Evolutionary conservation across 2,329 filamentous ascomycete genomes (phyloP).

Genomic region (Thyridium curvatum): DNA sequence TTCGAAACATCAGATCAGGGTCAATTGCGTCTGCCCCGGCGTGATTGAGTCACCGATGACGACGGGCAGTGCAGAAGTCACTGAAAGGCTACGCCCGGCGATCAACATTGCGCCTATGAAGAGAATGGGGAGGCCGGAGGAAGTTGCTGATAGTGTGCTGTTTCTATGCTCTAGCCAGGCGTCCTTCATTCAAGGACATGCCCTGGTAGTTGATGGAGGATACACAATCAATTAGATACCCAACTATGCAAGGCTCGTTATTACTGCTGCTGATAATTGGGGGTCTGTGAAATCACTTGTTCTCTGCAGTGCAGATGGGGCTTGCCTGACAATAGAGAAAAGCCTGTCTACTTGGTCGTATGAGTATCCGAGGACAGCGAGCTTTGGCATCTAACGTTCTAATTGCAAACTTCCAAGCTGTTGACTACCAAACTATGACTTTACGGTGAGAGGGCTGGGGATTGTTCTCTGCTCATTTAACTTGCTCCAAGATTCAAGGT

Average conservation of each 20-base stretch:
- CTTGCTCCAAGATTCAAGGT: not conserved
- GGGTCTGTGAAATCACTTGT: too few relatives aligned
- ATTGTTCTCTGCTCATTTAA: too few relatives aligned
- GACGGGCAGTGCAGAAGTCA: slow-evolving; percentile 50
- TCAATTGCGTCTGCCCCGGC: slow-evolving; percentile 20
- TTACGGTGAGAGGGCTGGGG: too few relatives aligned
- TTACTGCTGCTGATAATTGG: too few relatives aligned
- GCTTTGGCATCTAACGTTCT: too few relatives aligned
- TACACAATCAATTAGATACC: slow-evolving; percentile 37
- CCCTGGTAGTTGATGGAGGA: slow-evolving; percentile 45
- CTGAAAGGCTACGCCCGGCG: slow-evolving; percentile 28
- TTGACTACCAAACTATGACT: too few relatives aligned
- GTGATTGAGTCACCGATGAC: slow-evolving; percentile 12
- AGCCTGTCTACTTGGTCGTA: too few relatives aligned
- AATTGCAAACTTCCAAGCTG: too few relatives aligned
- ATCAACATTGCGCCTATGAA: slow-evolving; percentile 27
- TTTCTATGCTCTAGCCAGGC: slow-evolving; percentile 42
- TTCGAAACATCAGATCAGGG: slow-evolving; percentile 54
- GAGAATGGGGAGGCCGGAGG: slow-evolving; percentile 29
- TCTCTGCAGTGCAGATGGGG: too few relatives aligned
- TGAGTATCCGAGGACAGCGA: too few relatives aligned
- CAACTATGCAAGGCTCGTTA: too few relatives aligned
- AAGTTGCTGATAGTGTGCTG: slow-evolving; percentile 41
- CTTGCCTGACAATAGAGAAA: too few relatives aligned
- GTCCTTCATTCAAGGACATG: slow-evolving; percentile 45